Conservation (phyloP, 768 basidiomycete species). For the Macrolepiota dolichaula region DNA sequence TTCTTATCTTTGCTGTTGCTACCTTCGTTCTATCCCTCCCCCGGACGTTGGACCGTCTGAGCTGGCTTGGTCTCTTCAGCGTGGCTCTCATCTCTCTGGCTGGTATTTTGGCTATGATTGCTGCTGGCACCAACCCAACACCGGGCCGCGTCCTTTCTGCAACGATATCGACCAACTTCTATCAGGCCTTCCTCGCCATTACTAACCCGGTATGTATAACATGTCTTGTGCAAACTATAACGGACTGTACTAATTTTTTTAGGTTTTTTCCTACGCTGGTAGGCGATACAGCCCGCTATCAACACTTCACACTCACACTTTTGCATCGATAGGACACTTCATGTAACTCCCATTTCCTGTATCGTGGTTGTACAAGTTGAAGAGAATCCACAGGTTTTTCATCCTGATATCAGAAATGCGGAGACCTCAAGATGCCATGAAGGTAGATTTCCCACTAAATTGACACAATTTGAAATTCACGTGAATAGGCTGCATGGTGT, state of each 20-base stretch:
- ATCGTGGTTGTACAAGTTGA: neutral
- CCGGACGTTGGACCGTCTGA: conserved; percentile 42
- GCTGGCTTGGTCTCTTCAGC: conserved; percentile 46
- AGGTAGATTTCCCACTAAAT: conserved; percentile 27
- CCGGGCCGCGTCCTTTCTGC: conserved; percentile 35
- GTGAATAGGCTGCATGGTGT: conserved; percentile 44
- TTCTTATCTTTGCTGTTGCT: conserved; percentile 42
- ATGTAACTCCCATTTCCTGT: neutral
- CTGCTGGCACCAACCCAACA: conserved; percentile 42
- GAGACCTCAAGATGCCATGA: conserved; percentile 50
- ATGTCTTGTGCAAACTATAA: neutral
- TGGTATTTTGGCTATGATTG: conserved; percentile 48
- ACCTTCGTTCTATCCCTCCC: conserved; percentile 42
- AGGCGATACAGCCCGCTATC: neutral
- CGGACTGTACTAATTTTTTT: neutral
- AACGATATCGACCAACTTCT: conserved; percentile 37
- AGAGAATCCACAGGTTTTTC: conserved; percentile 40
- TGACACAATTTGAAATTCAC: neutral
- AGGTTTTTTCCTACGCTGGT: conserved; percentile 11
- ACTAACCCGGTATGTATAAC: conserved; percentile 42
- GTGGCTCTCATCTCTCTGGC: conserved; percentile 38
- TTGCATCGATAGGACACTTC: neutral
- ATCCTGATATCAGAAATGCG: conserved; percentile 58
- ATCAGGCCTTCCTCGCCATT: conserved; percentile 47
- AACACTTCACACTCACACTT: neutral